phyloP scores from a whole-genome alignment of 78 protist species.

The Monosiga brevicollis region DNA sequence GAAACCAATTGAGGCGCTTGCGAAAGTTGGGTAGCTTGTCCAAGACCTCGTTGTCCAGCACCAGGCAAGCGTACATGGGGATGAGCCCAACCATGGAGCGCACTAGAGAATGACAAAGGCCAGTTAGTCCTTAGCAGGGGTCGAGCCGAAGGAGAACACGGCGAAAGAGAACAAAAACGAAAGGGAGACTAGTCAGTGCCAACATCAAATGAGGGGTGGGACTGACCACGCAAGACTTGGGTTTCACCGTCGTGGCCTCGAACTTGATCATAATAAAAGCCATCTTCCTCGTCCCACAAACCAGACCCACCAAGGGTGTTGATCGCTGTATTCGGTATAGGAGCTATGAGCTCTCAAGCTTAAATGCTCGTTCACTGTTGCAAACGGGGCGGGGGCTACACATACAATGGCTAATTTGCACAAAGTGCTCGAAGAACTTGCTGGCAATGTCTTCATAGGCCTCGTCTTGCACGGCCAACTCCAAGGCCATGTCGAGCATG shows the following conservation, averaged over 20 bases:
- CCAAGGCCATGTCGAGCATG: conserved; percentile 62
- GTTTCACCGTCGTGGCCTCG: background rate
- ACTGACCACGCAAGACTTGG: background rate
- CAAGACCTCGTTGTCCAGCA: conserved; percentile 15
- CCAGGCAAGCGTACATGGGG: conserved; percentile 40
- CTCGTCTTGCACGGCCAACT: conserved; percentile 34
- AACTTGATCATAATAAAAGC: conserved; percentile 54
- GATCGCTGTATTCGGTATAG: too few relatives aligned
- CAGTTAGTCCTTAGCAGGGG: too few relatives aligned
- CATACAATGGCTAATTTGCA: conserved; percentile 23
- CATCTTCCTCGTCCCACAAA: conserved; percentile 50
- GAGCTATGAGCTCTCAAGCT: too few relatives aligned
- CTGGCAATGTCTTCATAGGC: conserved; percentile 58
- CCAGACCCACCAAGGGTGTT: conserved; percentile 30
- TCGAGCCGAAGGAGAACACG: too few relatives aligned
- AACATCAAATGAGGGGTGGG: too few relatives aligned
- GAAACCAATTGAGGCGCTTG: conserved; percentile 46
- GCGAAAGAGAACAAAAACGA: too few relatives aligned
- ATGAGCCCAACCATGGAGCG: conserved; percentile 47
- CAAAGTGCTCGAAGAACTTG: conserved; percentile 70
- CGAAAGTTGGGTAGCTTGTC: conserved; percentile 38
- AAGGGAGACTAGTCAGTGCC: too few relatives aligned
- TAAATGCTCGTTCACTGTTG: too few relatives aligned
- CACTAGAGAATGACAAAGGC: background rate
- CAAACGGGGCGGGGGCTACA: conserved; percentile 2